A percentile compares a stretch with the other conserved stretches of the same genome.
Conservation (phyloP, 805 yeast genomes). For the Saccharomyces paradoxus region DNA sequence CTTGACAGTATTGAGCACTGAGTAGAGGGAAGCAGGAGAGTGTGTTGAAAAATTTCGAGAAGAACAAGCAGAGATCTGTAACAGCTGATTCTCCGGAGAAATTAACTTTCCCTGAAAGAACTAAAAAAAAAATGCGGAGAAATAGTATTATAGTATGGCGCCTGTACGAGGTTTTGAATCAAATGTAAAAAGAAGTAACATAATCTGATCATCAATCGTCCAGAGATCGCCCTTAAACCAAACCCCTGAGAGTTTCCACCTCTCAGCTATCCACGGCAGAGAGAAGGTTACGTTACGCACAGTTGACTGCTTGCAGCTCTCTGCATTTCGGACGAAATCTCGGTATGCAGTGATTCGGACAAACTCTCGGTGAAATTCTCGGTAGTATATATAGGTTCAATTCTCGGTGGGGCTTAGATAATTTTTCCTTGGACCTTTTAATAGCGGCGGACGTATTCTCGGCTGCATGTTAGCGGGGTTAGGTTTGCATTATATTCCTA, state of each 20-base stretch:
- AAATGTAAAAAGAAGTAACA: background rate
- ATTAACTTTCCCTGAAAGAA: background rate
- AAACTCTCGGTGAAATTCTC: background rate
- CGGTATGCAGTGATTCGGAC: background rate
- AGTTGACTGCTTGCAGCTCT: background rate
- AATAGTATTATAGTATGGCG: background rate
- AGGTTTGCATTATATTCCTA: background rate
- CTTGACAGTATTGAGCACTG: background rate
- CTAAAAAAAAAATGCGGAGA: background rate
- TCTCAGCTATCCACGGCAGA: background rate
- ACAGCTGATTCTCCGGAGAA: background rate
- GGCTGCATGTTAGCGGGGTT: background rate
- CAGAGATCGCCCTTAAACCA: background rate
- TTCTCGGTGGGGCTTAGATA: background rate
- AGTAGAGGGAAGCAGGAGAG: background rate
- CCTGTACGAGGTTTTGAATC: background rate
- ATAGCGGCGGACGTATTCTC: background rate
- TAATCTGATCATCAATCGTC: background rate
- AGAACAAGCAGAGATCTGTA: background rate
- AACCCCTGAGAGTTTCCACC: background rate
- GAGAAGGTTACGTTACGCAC: background rate
- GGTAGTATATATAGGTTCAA: background rate
- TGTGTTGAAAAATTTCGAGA: background rate
- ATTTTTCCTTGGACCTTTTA: background rate
- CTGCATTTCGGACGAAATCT: background rate